These are phyloP conservation scores for Paspalum notatum DNA, from an alignment of 176 grass and related monocot genomes.

Conservation along the genomic window DNA sequence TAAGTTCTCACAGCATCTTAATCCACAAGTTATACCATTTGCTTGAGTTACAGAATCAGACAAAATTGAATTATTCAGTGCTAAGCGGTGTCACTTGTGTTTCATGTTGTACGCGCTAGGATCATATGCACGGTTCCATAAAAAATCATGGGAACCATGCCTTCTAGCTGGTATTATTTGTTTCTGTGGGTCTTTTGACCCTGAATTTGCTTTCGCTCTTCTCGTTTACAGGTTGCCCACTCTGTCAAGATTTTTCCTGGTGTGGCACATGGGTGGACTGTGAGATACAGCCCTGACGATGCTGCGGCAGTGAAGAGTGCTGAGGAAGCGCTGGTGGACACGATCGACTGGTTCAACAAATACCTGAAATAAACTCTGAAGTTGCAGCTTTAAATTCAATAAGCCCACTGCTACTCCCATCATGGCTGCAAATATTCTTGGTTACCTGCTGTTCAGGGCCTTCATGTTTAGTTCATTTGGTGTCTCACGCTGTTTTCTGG, in stretches of 20 bases:
- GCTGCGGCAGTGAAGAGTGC: conserved; percentile 52
- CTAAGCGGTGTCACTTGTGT: no score
- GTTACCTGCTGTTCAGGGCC: background rate
- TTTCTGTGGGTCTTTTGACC: background rate
- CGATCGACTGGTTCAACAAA: conserved; percentile 65
- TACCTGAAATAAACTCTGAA: conserved; percentile 40
- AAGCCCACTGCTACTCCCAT: background rate
- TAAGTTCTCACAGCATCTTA: conserved; percentile 41
- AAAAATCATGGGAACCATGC: no score
- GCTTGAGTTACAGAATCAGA: background rate
- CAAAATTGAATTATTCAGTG: background rate
- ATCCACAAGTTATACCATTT: background rate
- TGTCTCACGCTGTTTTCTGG: background rate
- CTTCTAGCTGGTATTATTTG: background rate
- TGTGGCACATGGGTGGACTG: conserved; percentile 67
- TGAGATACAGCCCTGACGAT: conserved; percentile 54
- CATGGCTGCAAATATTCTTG: background rate
- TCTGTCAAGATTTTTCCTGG: conserved; percentile 77
- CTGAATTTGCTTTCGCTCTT: background rate
- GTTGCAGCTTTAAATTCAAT: conserved; percentile 5
- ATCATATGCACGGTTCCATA: background rate
- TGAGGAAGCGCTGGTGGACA: conserved; percentile 57
- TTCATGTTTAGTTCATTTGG: background rate
- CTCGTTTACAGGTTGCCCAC: conserved; percentile 42
- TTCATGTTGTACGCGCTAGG: no score